phyloP scores from a whole-genome alignment of 169 alveolate genomes.

The Plasmodium coatneyi region DNA sequence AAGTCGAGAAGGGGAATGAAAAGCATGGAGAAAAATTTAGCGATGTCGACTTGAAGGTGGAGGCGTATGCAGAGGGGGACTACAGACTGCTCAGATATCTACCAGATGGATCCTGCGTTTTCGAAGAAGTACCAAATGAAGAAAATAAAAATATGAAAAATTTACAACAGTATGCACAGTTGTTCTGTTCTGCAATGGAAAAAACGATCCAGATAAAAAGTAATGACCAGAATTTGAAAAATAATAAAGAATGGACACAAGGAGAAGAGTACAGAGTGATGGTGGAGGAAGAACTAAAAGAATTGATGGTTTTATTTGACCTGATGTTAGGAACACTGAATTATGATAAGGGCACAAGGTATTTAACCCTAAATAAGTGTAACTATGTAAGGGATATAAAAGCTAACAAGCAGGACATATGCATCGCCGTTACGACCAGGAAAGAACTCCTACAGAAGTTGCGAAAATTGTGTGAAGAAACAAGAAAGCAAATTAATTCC shows the following conservation, averaged over 20 bases:
- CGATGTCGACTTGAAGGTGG: constrained; percentile 54
- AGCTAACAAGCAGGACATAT: constrained; percentile 55
- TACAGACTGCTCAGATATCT: constrained; percentile 80
- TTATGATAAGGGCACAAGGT: constrained; percentile 65
- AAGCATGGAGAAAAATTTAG: constrained; percentile 5
- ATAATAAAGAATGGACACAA: constrained; percentile 56
- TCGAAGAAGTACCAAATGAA: constrained; percentile 68
- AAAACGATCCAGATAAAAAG: constrained; percentile 4
- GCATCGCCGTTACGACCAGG: constrained; percentile 48
- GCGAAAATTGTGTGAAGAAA: constrained; percentile 37
- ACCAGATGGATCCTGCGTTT: constrained; percentile 76
- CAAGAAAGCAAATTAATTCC: constrained; percentile 22
- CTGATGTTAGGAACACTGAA: constrained; percentile 57
- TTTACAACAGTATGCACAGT: constrained; percentile 69
- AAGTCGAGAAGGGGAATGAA: constrained; percentile 13
- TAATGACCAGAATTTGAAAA: constrained; percentile 11
- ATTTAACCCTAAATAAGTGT: constrained; percentile 50
- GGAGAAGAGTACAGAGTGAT: constrained; percentile 54
- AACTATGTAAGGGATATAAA: constrained; percentile 37
- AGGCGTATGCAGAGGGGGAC: constrained; percentile 82
- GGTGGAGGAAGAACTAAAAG: constrained; percentile 66
- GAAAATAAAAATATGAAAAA: constrained; percentile 36
- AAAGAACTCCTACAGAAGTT: constrained; percentile 24
- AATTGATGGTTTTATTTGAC: constrained; percentile 65
- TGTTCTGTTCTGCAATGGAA: constrained; percentile 44